Base-by-base conservation (phyloP, 805 yeast species). In the Zygosaccharomyces bailii region DNA sequence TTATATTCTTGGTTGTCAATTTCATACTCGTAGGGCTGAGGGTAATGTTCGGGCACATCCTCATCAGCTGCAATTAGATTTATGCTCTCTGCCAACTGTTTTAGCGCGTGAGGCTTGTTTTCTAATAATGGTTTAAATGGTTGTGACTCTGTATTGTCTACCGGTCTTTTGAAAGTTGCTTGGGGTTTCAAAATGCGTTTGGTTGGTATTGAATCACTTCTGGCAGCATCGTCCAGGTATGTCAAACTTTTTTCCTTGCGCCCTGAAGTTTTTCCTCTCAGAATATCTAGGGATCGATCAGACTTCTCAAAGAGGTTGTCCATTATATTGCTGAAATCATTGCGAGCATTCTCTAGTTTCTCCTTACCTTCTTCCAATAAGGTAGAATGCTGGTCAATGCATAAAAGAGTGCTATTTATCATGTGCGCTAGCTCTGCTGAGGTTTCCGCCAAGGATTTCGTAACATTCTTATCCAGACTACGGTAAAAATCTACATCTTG, bases 1-100 rank as follows among this genome's bases (percentile, higher is more conserved):
- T 95, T 93, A 59, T 86, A 90, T 35, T 78, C 79, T 46, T 79
- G 83, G 27, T 72, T 66, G 55, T 73, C 73, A 35, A 91, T 91
- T 64, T 91, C 98, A 30, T 66, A 63, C 37, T 71, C 76, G 57
- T 93, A 91, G 0, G 99, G 99, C 40, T 93, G 93, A 7, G 73
- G 74, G 58, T 80, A 84, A 62, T 81, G 86, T 7, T 75, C 56
- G 4, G 86, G 83, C 24, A 68, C 66, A 18, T 68, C 70, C 4
- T 69, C 73, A 0, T 60, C 64, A 13, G 54, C 69, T 5, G 61
- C 57, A 34, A 66, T 68, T 56, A 75, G 56, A 44, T 49, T 53
- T 34, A 75, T 46, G 4, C 79, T 67, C 20, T 81, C 78, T n/a
- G 78, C 78, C 17, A 82, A 72, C 0, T 86, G 66, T 36, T 63